Conservation (phyloP, 2,329 filamentous ascomycete genomes). For the Ploettnerulaceae sp. region DNA sequence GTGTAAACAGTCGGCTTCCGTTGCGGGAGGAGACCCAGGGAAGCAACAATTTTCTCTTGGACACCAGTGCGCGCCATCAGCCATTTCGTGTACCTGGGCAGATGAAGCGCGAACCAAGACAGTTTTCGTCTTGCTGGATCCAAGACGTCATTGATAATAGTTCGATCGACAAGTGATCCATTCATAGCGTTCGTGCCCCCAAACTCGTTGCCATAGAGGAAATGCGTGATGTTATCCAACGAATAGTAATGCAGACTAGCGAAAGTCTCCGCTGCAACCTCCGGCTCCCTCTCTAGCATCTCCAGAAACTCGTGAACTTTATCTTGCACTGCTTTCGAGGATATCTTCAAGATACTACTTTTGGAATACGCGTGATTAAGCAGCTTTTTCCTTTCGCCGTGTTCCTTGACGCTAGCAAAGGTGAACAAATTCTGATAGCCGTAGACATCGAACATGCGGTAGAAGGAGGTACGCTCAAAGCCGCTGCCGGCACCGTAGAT, state of each 20-base stretch:
- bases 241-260: conserved; percentile 47
- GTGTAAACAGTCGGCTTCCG: conserved; percentile 46
- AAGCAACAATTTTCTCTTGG: conserved; percentile 34
- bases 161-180: conserved; percentile 37
- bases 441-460: conserved; percentile 52
- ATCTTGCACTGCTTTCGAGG: conserved; percentile 34
- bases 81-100: conserved; percentile 43
- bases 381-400: conserved; percentile 48
- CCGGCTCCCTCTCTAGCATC: conserved; percentile 37
- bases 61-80: conserved; percentile 41
- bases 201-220: conserved; percentile 42
- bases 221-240: conserved; percentile 48
- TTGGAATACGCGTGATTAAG: conserved; percentile 51
- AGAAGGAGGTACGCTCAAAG: conserved; percentile 42
- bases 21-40: conserved; percentile 42
- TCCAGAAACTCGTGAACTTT: conserved; percentile 40
- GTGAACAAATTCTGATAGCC: conserved; percentile 49
- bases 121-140: conserved; percentile 42
- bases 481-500: conserved; percentile 51
- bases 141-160: conserved; percentile 44
- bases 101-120: conserved; percentile 46
- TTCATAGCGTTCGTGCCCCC: conserved; percentile 42
- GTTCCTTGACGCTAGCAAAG: conserved; percentile 40
- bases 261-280: conserved; percentile 42
- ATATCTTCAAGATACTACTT: conserved; percentile 37